These are phyloP conservation scores for Fusarium avenaceum DNA, from an alignment of 2,329 filamentous ascomycete genomes.

Conservation along the genomic window DNA sequence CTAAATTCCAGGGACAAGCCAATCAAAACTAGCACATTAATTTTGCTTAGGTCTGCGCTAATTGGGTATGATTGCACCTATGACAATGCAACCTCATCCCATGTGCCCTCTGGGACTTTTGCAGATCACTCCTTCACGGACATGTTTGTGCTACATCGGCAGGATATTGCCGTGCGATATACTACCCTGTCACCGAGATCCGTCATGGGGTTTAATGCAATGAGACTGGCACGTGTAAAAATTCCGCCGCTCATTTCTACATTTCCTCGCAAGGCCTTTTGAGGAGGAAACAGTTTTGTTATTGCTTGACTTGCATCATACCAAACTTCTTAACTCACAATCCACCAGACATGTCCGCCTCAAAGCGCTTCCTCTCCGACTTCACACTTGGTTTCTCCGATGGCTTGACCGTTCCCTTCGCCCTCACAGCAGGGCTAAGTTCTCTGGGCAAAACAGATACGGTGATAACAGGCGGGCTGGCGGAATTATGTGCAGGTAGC, in stretches of 20 bases:
- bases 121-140: conserved; percentile 11
- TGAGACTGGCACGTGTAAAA: conserved; percentile 2
- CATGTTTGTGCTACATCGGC: conserved; percentile 1
- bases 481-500: conserved; percentile 77
- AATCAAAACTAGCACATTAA: conserved; percentile 1
- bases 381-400: conserved; percentile 81
- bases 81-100: conserved; percentile 19
- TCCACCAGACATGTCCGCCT: conserved; percentile 42
- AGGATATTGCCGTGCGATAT: conserved; percentile 27
- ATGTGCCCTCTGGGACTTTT: conserved; percentile 27
- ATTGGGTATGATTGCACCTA: conserved; percentile 13
- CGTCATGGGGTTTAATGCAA: conserved; percentile 1
- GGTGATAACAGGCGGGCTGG: conserved; percentile 76
- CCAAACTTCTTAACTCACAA: no score
- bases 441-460: conserved; percentile 71
- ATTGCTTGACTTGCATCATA: not conserved
- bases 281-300: not conserved
- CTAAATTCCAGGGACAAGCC: conserved; percentile 7
- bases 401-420: conserved; percentile 81
- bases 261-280: not conserved
- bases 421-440: conserved; percentile 77
- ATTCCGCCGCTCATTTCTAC: not conserved
- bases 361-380: conserved; percentile 67
- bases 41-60: conserved; percentile 11
- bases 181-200: conserved; percentile 16